A percentile compares a stretch with the other conserved stretches of the same genome.
Evolutionary conservation across 768 basidiomycete species (phyloP).

Genomic region (Kockovaella imperatae): DNA sequence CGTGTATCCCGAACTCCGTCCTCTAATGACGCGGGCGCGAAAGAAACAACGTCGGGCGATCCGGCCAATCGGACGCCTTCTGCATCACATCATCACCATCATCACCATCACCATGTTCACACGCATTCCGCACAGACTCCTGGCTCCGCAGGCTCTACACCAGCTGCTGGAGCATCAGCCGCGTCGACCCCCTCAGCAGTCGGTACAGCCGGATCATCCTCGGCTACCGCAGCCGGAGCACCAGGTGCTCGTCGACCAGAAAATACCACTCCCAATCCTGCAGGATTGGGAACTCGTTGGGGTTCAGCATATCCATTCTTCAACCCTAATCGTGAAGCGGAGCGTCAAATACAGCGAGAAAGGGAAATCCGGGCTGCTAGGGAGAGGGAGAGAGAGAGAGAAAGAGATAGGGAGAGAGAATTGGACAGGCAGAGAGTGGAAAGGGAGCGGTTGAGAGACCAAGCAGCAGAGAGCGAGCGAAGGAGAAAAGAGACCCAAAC

Average conservation of each 20-base stretch:
- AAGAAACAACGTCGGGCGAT: too few species aligned
- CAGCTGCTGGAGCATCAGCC: conserved; percentile 4
- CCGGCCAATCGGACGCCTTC: too few species aligned
- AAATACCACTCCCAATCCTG: too few species aligned
- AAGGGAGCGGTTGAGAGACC: conserved; percentile 6
- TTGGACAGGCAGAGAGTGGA: conserved; percentile 1
- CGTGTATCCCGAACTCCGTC: too few species aligned
- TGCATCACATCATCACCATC: conserved; percentile 14
- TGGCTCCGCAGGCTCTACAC: background rate
- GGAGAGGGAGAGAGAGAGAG: conserved; percentile 9
- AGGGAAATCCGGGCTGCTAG: background rate
- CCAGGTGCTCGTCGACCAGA: too few species aligned
- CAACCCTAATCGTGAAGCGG: too few species aligned
- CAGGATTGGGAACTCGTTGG: too few species aligned
- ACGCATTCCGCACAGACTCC: background rate
- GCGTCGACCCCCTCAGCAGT: background rate
- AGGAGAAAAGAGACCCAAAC: background rate
- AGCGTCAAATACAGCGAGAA: conserved; percentile 3
- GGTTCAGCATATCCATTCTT: too few species aligned
- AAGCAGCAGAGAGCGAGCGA: conserved; percentile 6
- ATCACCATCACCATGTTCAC: conserved; percentile 11
- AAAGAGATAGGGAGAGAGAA: conserved; percentile 10
- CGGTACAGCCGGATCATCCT: background rate
- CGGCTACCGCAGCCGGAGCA: too few species aligned
- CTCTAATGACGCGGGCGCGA: too few species aligned